A percentile compares a stretch with the other conserved stretches of the same genome.
Conservation (phyloP, 352 stramenopile species). For the Thalassiosira hispida region DNA sequence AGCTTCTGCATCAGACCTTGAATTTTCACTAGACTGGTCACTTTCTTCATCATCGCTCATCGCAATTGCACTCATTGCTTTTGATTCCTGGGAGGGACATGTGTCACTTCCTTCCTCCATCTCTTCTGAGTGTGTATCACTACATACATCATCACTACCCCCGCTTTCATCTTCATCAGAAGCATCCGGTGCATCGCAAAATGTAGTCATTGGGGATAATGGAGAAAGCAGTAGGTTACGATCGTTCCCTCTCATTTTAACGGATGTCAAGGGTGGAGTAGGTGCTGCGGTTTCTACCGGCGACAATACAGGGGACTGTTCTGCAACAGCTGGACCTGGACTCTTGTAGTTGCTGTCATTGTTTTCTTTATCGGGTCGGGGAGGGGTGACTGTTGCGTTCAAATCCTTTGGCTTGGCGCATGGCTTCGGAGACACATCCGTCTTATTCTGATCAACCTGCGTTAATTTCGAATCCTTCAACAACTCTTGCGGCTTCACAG, state of each 20-base stretch:
- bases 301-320: neutral
- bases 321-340: neutral
- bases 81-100: constrained; percentile 11
- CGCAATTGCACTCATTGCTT: neutral
- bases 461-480: constrained; percentile 18
- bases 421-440: neutral
- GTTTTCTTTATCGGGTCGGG: constrained; percentile 16
- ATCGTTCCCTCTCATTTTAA: constrained; percentile 38
- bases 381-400: constrained; percentile 1
- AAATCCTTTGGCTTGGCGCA: neutral
- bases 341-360: neutral
- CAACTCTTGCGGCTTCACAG: neutral
- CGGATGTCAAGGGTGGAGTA: constrained; percentile 34
- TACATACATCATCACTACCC: neutral
- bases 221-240: constrained; percentile 19
- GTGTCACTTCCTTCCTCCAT: constrained; percentile 2
- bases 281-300: constrained; percentile 7
- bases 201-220: constrained; percentile 6
- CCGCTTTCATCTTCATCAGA: constrained; percentile 9
- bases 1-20: neutral
- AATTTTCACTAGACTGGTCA: neutral
- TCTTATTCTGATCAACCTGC: constrained; percentile 2
- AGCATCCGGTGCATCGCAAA: neutral
- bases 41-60: constrained; percentile 22
- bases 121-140: constrained; percentile 2